phyloP scores from a whole-genome alignment of 2,329 filamentous ascomycete species.

The Ambrosiella beaveri region DNA sequence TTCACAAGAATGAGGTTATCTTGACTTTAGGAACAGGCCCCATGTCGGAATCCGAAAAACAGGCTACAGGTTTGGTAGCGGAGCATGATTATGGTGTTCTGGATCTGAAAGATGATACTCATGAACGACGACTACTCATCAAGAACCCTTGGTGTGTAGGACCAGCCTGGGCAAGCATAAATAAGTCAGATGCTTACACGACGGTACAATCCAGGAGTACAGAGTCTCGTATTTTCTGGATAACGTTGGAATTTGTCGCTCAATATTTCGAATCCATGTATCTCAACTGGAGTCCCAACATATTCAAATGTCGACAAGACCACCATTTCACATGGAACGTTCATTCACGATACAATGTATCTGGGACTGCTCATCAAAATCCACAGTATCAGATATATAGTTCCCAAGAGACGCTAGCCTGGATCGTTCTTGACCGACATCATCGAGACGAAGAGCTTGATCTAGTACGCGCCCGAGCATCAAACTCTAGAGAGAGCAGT shows the following conservation, averaged over 20 bases:
- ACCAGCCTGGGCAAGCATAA: slow-evolving; percentile 9
- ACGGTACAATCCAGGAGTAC: slow-evolving; percentile 31
- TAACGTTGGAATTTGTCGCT: slow-evolving; percentile 68
- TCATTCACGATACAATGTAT: slow-evolving; percentile 29
- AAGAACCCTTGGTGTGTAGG: slow-evolving; percentile 95
- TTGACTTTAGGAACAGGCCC: slow-evolving; percentile 81
- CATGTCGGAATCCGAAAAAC: slow-evolving; percentile 59
- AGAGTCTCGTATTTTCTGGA: slow-evolving; percentile 55
- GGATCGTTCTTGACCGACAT: slow-evolving; percentile 76
- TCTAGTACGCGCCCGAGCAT: slow-evolving; percentile 20
- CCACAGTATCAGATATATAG: slow-evolving; percentile 56
- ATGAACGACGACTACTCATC: slow-evolving; percentile 54
- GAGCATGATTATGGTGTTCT: slow-evolving; percentile 92
- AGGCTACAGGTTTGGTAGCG: slow-evolving; percentile 62
- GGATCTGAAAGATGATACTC: slow-evolving; percentile 47
- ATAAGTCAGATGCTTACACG: neutral
- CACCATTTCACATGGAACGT: slow-evolving; percentile 76
- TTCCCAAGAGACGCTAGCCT: slow-evolving; percentile 44
- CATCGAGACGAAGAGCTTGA: slow-evolving; percentile 53
- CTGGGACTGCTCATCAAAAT: slow-evolving; percentile 43
- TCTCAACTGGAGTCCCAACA: slow-evolving; percentile 83
- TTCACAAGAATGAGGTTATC: slow-evolving; percentile 62
- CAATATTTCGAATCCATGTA: slow-evolving; percentile 94
- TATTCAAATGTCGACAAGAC: slow-evolving; percentile 71
- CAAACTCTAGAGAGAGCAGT: slow-evolving; percentile 20